Base-by-base conservation (phyloP, 257 asterid genomes). In the Ophiorrhiza pumila region DNA sequence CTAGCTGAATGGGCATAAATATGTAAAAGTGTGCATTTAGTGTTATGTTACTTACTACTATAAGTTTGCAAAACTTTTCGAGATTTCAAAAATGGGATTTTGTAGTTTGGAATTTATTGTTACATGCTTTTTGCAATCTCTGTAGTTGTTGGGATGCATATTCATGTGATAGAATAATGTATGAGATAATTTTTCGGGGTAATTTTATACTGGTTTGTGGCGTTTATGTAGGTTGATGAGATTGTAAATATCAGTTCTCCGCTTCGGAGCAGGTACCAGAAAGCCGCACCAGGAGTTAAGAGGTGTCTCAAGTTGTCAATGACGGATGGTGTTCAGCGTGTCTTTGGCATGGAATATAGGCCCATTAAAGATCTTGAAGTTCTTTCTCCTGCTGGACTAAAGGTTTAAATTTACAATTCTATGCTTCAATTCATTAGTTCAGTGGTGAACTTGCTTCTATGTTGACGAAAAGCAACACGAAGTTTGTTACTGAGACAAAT, bases 331-430 rank as follows among this genome's bases (percentile, higher is more conserved):
- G 81, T 87, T 46, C 99, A 90, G 74, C 96, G 90, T 25, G 91
- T 94, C 76, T 91, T 90, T 84, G 99, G 92, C 80, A 94, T 91
- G 93, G 99, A 94, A 85, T 94, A 94, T 81, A 87, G 98, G 77
- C 90, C 97, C 25, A 85, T 91, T 77, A 85, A 89, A 75, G 93
- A 87, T 83, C 93, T 94, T 77, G 90, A 86, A 42, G 86, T 85
- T 79, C 79, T 91, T 65, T 74, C 93, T 61, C 91, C 89, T 39
- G 86, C 99, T 72, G 99, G 99, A 55, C 47, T 91, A 71, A 94
- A 94, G 99, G 98, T 93, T 60, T 49, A 0, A 61, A 0, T 71
- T 76, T 62, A 37, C 13, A 29, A 23, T 60, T 52, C 39, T 45
- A 45, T 25, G 23, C 49, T 49, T 66, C 50, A 42, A 20, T 68